Evolutionary conservation across 2,329 filamentous ascomycete species (phyloP), one percentile per base, ranked within the genome.

Genomic region (Pseudogymnoascus sp.): DNA sequence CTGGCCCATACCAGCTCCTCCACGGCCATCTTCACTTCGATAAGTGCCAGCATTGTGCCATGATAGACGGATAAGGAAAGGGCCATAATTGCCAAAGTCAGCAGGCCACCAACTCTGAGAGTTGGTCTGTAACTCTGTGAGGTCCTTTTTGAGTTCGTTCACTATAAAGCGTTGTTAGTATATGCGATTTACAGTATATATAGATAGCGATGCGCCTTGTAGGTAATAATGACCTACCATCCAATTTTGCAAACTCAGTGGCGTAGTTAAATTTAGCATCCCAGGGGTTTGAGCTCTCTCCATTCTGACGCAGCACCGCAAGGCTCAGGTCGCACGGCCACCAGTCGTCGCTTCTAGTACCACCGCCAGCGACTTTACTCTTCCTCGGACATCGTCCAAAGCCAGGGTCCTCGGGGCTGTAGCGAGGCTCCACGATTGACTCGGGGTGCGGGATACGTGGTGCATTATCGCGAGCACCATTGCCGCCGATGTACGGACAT

Each of bases 1-100:
- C 72, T 85, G 82, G 55, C 82, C 82, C 62, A 67, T 80, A 72
- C 82, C 82, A 68, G 81, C 82, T 59, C 82, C 82, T 63, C 82
- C 82, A 64, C 82, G 82, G 40, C 82, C 82, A 67, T 85, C 82
- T 37, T 74, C 75, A 67, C 83, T 79, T 68, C 82, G 81, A 74
- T 85, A 85, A 63, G 82, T 85, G 62, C 82, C 82, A 7, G 82
- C 78, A 61, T 79, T 81, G 75, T 85, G 82, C 82, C 82, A 85
- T 65, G 82, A 80, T 80, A 85, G 80, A 55, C 82, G 82, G 69
- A 85, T 77, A 70, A 85, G 84, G 10, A 85, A 76, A 15, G 74
- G 82, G 63, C 82, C 82, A 65, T 85, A 85, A 74, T 84, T 81
- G 63, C 82, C 82, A 67, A 83, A 84, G 69, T 85, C 82, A 27